phyloP scores from a whole-genome alignment of 768 basidiomycete species.

The Boletellus ananiceps region DNA sequence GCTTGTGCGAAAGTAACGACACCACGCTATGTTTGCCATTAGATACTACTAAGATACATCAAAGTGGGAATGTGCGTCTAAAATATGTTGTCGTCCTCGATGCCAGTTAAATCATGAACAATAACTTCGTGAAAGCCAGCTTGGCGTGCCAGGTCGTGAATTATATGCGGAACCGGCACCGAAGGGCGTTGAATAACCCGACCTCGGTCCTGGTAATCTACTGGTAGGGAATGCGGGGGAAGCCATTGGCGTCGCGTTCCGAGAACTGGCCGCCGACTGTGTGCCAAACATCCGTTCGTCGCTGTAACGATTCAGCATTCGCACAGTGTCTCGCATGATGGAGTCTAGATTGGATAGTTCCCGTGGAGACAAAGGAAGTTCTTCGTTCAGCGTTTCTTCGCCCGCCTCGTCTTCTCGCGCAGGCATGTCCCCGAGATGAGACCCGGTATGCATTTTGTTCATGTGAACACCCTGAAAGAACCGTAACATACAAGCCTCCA shows the following conservation, averaged over 20 bases:
- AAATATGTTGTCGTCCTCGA: slow-evolving; percentile 3
- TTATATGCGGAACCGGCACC: slow-evolving; percentile 39
- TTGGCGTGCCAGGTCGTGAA: slow-evolving; percentile 65
- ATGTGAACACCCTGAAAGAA: slow-evolving; percentile 81
- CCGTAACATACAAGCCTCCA: slow-evolving; percentile 82
- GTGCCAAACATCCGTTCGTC: slow-evolving; percentile 51
- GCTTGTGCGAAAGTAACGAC: slow-evolving; percentile 5
- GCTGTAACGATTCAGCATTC: slow-evolving; percentile 66
- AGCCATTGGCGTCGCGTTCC: slow-evolving; percentile 60
- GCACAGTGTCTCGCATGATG: slow-evolving; percentile 69
- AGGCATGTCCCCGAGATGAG: slow-evolving; percentile 33
- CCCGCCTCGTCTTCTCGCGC: slow-evolving; percentile 50
- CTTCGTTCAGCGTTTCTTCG: slow-evolving; percentile 42
- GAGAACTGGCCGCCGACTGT: slow-evolving; percentile 58
- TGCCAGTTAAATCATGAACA: slow-evolving; percentile 21
- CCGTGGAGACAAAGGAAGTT: slow-evolving; percentile 53
- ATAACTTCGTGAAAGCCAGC: slow-evolving; percentile 43
- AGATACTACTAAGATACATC: slow-evolving; percentile 16
- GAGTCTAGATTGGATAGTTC: slow-evolving; percentile 75
- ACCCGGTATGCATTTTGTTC: slow-evolving; percentile 29
- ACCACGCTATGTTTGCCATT: slow-evolving; percentile 1
- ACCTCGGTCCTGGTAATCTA: slow-evolving; percentile 42
- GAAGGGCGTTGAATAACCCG: slow-evolving; percentile 58
- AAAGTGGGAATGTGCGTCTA: slow-evolving; percentile 13
- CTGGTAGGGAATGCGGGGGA: slow-evolving; percentile 42